phyloP scores from a whole-genome alignment of 108 stramenopile genomes.

The Cylindrotheca fusiformis region DNA sequence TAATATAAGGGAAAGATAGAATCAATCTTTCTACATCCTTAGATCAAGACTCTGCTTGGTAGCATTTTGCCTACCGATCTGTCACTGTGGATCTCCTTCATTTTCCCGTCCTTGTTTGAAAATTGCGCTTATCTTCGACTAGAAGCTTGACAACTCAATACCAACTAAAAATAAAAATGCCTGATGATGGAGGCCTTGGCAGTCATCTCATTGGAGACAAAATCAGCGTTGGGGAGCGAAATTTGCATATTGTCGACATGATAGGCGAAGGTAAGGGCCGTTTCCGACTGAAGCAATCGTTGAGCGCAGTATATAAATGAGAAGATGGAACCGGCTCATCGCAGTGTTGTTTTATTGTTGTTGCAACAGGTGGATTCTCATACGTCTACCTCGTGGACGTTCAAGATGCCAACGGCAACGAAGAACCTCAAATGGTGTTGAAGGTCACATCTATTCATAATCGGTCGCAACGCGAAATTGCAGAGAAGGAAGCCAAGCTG shows the following conservation, averaged over 20 bases:
- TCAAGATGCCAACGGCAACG: constrained; percentile 7
- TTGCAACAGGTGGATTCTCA: constrained; percentile 80
- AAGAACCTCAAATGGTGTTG: constrained; percentile 55
- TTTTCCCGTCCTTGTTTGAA: no score
- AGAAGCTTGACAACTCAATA: no score
- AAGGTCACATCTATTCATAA: constrained; percentile 83
- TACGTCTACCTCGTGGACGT: constrained; percentile 83
- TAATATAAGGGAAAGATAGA: no score
- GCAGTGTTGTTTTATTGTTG: neutral
- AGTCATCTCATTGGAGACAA: constrained; percentile 68
- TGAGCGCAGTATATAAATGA: neutral
- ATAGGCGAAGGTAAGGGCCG: constrained; percentile 80
- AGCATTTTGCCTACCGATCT: no score
- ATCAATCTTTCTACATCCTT: no score
- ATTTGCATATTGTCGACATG: constrained; percentile 49
- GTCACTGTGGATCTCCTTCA: no score
- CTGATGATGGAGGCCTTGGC: constrained; percentile 71
- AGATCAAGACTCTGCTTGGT: no score
- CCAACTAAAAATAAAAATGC: no score
- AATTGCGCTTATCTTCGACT: no score
- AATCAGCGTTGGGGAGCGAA: constrained; percentile 45
- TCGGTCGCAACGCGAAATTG: constrained; percentile 68
- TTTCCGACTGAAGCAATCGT: neutral
- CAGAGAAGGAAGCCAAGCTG: constrained; percentile 86
- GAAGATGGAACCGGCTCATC: neutral